phyloP scores from a whole-genome alignment of 495 filamentous ascomycete species.

The Aspergillus wentii region DNA sequence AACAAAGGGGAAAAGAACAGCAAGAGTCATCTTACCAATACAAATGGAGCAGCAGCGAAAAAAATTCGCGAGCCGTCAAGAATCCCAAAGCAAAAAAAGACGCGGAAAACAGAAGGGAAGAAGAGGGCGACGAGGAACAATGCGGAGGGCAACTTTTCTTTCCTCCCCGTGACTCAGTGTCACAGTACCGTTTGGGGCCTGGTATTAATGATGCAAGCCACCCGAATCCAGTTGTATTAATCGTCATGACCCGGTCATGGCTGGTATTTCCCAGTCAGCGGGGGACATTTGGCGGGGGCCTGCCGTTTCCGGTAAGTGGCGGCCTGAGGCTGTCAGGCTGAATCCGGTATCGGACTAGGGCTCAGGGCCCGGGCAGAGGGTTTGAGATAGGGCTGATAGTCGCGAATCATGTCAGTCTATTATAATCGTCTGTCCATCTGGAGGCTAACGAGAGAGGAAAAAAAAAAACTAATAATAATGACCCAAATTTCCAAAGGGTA shows the following conservation, averaged over 20 bases:
- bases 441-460: too few relatives aligned
- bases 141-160: constrained; percentile 5
- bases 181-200: not conserved
- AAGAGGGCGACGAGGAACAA: too few relatives aligned
- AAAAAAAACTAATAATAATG: too few relatives aligned
- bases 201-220: constrained; percentile 3
- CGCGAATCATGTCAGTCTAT: constrained; percentile 1
- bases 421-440: not conserved
- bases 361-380: constrained; percentile 15
- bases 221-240: constrained; percentile 3
- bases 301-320: constrained; percentile 12
- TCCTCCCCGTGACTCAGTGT: not conserved
- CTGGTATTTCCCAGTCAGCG: not conserved
- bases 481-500: too few relatives aligned
- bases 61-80: constrained; percentile 26
- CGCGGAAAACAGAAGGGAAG: constrained; percentile 9
- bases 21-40: not conserved
- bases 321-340: constrained; percentile 8
- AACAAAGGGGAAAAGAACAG: too few relatives aligned
- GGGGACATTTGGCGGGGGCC: not conserved
- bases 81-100: constrained; percentile 23
- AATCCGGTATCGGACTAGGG: constrained; percentile 13
- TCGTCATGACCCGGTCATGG: constrained; percentile 10
- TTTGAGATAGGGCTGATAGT: constrained; percentile 6
- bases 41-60: constrained; percentile 21